Percentiles rank a stretch among this genome's conserved stretches.
These are phyloP conservation scores for Mollisia scopiformis DNA, from an alignment of 2,329 filamentous ascomycete species.

Conservation along the genomic window DNA sequence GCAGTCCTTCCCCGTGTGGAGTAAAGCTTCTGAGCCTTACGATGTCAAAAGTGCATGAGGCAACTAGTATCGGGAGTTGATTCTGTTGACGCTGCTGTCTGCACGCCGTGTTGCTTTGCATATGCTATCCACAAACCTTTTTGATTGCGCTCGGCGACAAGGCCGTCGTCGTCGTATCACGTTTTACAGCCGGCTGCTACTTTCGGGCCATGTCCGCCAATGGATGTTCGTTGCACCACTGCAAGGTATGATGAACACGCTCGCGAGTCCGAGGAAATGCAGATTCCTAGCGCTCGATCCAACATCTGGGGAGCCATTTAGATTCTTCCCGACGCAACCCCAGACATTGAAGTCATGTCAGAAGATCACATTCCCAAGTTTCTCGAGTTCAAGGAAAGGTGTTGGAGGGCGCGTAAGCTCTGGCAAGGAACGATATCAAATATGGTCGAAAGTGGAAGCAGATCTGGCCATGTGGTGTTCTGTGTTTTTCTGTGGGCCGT, in stretches of 20 bases:
- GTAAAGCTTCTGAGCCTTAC: slow-evolving; percentile 2
- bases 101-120: neutral
- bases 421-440: neutral
- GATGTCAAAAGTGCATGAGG: slow-evolving; percentile 1
- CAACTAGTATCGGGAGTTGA: neutral
- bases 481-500: neutral
- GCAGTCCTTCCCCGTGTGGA: slow-evolving; percentile 10
- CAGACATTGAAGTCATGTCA: neutral
- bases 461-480: neutral
- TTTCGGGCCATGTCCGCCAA: neutral
- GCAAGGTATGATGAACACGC: no score
- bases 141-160: neutral
- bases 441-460: neutral
- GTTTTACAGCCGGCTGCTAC: neutral
- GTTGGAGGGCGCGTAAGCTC: neutral
- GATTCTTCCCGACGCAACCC: neutral
- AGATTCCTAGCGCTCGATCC: neutral
- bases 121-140: neutral
- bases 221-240: neutral
- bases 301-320: neutral
- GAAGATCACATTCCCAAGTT: neutral
- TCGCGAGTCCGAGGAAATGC: neutral
- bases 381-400: neutral
- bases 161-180: neutral
- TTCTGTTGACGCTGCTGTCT: neutral